Evolutionary conservation across 352 stramenopile species (phyloP).

Genomic region (Globisporangium iwayamae): DNA sequence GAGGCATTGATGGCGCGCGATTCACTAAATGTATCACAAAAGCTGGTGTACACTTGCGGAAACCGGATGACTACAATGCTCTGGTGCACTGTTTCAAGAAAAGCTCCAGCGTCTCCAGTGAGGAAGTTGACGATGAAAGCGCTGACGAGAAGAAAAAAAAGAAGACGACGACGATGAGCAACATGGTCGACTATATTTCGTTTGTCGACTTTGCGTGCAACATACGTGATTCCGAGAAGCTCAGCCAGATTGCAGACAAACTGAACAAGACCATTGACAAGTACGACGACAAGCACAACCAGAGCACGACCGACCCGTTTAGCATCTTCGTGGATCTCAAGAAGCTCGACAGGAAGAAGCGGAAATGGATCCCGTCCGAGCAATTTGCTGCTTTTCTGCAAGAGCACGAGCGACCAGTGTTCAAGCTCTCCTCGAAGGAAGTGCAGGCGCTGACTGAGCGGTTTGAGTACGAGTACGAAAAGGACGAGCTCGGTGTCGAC

Average conservation of each 20-base stretch:
- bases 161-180: neutral
- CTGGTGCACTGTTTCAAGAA: conserved; percentile 42
- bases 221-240: conserved; percentile 54
- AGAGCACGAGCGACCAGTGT: conserved; percentile 28
- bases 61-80: conserved; percentile 25
- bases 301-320: conserved; percentile 33
- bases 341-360: conserved; percentile 56
- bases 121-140: conserved; percentile 10
- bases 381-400: conserved; percentile 28
- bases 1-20: conserved; percentile 30
- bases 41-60: conserved; percentile 45
- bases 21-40: conserved; percentile 66
- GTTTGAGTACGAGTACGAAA: conserved; percentile 72
- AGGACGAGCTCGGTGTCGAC: conserved; percentile 49
- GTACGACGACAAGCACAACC: conserved; percentile 53
- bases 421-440: conserved; percentile 35
- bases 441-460: conserved; percentile 37
- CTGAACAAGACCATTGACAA: conserved; percentile 41
- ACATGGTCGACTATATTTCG: conserved; percentile 43
- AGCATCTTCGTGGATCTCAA: conserved; percentile 39
- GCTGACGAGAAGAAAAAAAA: conserved; percentile 14
- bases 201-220: conserved; percentile 75
- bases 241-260: conserved; percentile 46
- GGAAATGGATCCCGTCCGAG: conserved; percentile 45
- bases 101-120: neutral